phyloP scores from a whole-genome alignment of 495 filamentous ascomycete genomes.

The Durotheca rogersii region DNA sequence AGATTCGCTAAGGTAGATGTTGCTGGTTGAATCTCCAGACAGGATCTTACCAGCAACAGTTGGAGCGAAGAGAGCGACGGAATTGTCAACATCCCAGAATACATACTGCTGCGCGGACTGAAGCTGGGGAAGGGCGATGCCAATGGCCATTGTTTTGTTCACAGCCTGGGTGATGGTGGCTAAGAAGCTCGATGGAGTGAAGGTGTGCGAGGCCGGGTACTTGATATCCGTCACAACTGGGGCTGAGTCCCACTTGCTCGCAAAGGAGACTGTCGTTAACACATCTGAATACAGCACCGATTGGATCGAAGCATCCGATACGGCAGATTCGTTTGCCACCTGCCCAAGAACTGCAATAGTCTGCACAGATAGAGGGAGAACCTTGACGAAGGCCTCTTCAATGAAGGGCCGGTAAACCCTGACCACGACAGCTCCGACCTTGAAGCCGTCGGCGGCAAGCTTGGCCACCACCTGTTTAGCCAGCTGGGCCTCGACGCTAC shows the following conservation, averaged over 20 bases:
- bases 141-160: slow-evolving; percentile 55
- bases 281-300: slow-evolving; percentile 90
- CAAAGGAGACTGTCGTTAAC: slow-evolving; percentile 78
- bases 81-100: slow-evolving; percentile 91
- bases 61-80: slow-evolving; percentile 62
- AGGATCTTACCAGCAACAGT: slow-evolving; percentile 68
- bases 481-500: slow-evolving; percentile 83
- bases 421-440: slow-evolving; percentile 85
- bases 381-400: slow-evolving; percentile 85
- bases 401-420: slow-evolving; percentile 92
- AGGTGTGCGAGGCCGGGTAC: slow-evolving; percentile 76
- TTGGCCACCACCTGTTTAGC: slow-evolving; percentile 76
- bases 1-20: slow-evolving; percentile 70
- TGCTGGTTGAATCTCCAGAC: slow-evolving; percentile 70
- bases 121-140: slow-evolving; percentile 50
- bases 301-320: slow-evolving; percentile 67
- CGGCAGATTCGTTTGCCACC: slow-evolving; percentile 52
- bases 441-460: slow-evolving; percentile 67
- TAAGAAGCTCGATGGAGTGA: slow-evolving; percentile 71
- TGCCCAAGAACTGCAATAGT: slow-evolving; percentile 70
- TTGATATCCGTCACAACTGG: slow-evolving; percentile 78
- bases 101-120: slow-evolving; percentile 72
- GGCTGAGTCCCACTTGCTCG: slow-evolving; percentile 58
- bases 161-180: slow-evolving; percentile 62
- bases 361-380: slow-evolving; percentile 71